Evolutionary conservation across 2,329 filamentous ascomycete species (phyloP).

Genomic region (Sarocladium strictum): DNA sequence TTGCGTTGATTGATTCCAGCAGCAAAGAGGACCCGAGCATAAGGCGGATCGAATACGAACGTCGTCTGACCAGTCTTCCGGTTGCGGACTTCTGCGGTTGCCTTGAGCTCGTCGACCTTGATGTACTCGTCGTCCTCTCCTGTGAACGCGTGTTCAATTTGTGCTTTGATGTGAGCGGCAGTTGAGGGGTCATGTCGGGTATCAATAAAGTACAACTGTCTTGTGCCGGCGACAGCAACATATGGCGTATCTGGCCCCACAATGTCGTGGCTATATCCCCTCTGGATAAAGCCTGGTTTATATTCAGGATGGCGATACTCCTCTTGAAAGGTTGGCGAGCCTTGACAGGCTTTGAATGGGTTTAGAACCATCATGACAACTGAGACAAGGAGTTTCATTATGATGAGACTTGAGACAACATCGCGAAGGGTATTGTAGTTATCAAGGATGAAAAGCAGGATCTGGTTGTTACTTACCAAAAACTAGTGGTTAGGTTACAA

Average conservation of each 20-base stretch:
- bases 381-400: background rate
- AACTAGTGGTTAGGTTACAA: background rate
- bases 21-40: conserved; percentile 13
- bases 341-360: conserved; percentile 7
- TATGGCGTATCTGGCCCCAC: conserved; percentile 15
- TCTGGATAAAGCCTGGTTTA: conserved; percentile 10
- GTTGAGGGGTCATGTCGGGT: conserved; percentile 10
- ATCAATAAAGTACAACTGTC: conserved; percentile 15
- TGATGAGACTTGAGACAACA: background rate
- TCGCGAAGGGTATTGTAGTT: background rate
- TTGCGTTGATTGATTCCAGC: conserved; percentile 13
- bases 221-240: conserved; percentile 12
- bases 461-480: background rate
- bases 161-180: conserved; percentile 13
- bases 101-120: conserved; percentile 8
- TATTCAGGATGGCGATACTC: conserved; percentile 11
- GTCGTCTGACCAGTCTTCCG: conserved; percentile 6
- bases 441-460: background rate
- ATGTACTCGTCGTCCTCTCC: conserved; percentile 8
- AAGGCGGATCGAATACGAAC: conserved; percentile 14
- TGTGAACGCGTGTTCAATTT: conserved; percentile 10
- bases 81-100: background rate
- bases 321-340: conserved; percentile 9
- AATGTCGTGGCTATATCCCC: conserved; percentile 11
- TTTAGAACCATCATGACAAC: conserved; percentile 7